These are phyloP conservation scores for Phytophthora crassamura DNA, from an alignment of 352 stramenopile genomes.

Conservation along the genomic window DNA sequence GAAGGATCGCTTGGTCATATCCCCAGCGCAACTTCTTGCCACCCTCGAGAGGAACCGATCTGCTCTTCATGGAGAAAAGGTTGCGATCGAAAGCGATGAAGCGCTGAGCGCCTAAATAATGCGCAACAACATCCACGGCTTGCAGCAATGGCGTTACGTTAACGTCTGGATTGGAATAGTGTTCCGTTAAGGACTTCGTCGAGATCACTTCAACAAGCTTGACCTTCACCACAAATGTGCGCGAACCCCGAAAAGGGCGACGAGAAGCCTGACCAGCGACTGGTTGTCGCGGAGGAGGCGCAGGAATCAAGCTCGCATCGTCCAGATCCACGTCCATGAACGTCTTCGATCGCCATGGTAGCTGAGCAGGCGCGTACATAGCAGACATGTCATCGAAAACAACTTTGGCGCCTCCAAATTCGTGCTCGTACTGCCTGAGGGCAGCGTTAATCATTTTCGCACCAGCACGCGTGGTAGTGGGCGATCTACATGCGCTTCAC, in stretches of 20 bases:
- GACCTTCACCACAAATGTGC: slow-evolving; percentile 60
- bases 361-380: slow-evolving; percentile 42
- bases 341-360: slow-evolving; percentile 50
- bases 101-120: too few species aligned
- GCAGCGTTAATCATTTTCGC: slow-evolving; percentile 53
- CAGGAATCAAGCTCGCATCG: not conserved
- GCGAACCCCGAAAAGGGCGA: slow-evolving; percentile 24
- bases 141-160: too few species aligned
- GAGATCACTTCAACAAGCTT: slow-evolving; percentile 55
- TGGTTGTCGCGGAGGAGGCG: slow-evolving; percentile 3
- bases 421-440: slow-evolving; percentile 41
- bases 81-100: too few species aligned
- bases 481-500: slow-evolving; percentile 14
- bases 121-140: too few species aligned
- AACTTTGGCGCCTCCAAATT: slow-evolving; percentile 48
- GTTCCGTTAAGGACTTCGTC: slow-evolving; percentile 39
- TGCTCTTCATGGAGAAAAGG: too few species aligned
- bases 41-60: too few species aligned
- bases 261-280: slow-evolving; percentile 8
- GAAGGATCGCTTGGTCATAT: too few species aligned
- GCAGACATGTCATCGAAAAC: slow-evolving; percentile 57
- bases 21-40: too few species aligned
- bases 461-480: slow-evolving; percentile 45
- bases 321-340: slow-evolving; percentile 59
- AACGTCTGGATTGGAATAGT: slow-evolving; percentile 45